These are phyloP conservation scores for Tillandsia leiboldiana DNA, from an alignment of 176 grass and related monocot species.

Conservation along the genomic window DNA sequence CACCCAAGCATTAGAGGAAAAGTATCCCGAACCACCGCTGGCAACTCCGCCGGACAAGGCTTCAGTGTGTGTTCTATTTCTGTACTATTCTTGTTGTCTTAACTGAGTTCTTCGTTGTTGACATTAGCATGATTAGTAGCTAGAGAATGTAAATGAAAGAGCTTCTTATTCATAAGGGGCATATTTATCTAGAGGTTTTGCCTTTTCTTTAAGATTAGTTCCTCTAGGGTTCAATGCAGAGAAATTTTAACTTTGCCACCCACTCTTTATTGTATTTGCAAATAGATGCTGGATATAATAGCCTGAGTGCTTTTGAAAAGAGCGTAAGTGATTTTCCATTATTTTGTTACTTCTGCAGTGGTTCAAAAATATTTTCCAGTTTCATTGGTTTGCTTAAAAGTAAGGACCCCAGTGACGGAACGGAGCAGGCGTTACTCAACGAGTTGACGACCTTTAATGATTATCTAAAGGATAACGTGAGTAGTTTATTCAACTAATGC, in stretches of 20 bases:
- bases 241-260: background rate
- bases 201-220: too few relatives aligned
- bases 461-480: slow-evolving; percentile 82
- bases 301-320: background rate
- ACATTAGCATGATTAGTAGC: background rate
- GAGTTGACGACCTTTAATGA: slow-evolving; percentile 54
- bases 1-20: slow-evolving; percentile 70
- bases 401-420: slow-evolving; percentile 70
- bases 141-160: too few relatives aligned
- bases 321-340: background rate
- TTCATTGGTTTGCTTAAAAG: slow-evolving; percentile 95
- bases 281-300: background rate
- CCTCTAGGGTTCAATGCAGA: too few relatives aligned
- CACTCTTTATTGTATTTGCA: background rate
- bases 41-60: slow-evolving; percentile 66
- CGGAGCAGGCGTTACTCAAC: slow-evolving; percentile 51
- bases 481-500: slow-evolving; percentile 12
- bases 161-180: too few relatives aligned
- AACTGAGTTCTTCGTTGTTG: too few relatives aligned
- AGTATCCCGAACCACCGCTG: slow-evolving; percentile 65
- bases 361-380: slow-evolving; percentile 80
- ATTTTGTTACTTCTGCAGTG: slow-evolving; percentile 33
- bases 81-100: too few relatives aligned
- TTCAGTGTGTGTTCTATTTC: slow-evolving; percentile 47
- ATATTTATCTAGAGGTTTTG: too few relatives aligned